Percentiles rank a stretch among this genome's conserved stretches.
These are phyloP conservation scores for Citrus mangshanensis DNA, from an alignment of 345 rosid species.

Conservation along the genomic window DNA sequence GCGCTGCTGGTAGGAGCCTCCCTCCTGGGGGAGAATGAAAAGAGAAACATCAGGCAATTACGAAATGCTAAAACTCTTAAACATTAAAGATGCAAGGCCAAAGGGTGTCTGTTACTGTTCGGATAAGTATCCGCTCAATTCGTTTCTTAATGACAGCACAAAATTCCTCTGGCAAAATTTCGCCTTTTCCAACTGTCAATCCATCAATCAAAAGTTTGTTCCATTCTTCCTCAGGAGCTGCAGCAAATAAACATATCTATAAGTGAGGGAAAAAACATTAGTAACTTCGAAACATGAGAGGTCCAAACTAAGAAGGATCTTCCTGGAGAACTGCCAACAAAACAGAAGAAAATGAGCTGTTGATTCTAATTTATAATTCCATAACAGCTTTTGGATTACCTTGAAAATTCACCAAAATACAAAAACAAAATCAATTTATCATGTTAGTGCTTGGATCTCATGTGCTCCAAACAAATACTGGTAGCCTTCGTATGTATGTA, in stretches of 20 bases:
- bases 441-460: background rate
- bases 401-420: background rate
- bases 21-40: slow-evolving; percentile 49
- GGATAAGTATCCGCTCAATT: slow-evolving; percentile 67
- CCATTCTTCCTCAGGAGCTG: slow-evolving; percentile 94
- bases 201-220: slow-evolving; percentile 68
- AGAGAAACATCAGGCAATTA: slow-evolving; percentile 1
- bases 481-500: background rate
- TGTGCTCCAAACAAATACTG: background rate
- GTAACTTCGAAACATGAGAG: background rate
- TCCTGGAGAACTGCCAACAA: background rate
- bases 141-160: slow-evolving; percentile 71
- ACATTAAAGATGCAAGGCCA: too few species aligned
- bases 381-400: background rate
- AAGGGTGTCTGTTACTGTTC: slow-evolving; percentile 55
- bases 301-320: background rate
- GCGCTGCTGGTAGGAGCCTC: slow-evolving; percentile 93
- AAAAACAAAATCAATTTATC: background rate
- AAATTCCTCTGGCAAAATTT: slow-evolving; percentile 58
- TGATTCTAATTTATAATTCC: background rate
- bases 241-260: slow-evolving; percentile 13
- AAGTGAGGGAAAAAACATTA: background rate
- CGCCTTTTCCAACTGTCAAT: slow-evolving; percentile 68
- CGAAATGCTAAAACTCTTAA: background rate
- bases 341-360: background rate